These are phyloP conservation scores for Fusarium pininemorale DNA, from an alignment of 2,329 filamentous ascomycete genomes.

Conservation along the genomic window DNA sequence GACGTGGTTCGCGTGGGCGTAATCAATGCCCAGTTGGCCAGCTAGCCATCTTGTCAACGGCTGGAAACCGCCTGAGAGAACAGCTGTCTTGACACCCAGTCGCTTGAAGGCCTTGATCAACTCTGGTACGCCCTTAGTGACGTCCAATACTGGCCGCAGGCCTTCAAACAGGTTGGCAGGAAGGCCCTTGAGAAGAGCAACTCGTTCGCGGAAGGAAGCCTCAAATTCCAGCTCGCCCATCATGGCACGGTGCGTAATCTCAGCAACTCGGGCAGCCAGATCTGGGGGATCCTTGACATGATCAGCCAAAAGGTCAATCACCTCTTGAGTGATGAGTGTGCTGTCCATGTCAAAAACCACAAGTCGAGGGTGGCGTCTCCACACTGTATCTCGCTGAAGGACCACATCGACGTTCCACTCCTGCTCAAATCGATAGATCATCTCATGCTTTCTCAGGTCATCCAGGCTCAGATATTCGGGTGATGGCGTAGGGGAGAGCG, in stretches of 20 bases:
- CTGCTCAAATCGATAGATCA: constrained; percentile 83
- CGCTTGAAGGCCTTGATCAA: constrained; percentile 78
- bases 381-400: constrained; percentile 77
- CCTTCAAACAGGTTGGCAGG: constrained; percentile 81
- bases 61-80: constrained; percentile 91
- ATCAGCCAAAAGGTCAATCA: constrained; percentile 93
- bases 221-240: constrained; percentile 95
- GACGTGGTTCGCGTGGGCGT: constrained; percentile 89
- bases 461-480: constrained; percentile 71
- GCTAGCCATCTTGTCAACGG: constrained; percentile 90
- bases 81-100: constrained; percentile 86
- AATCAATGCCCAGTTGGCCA: constrained; percentile 80
- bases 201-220: constrained; percentile 80
- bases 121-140: constrained; percentile 82
- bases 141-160: constrained; percentile 77
- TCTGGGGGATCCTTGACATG: constrained; percentile 75
- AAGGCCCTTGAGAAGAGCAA: constrained; percentile 82
- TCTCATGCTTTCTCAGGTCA: constrained; percentile 81
- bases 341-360: constrained; percentile 99
- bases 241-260: constrained; percentile 95
- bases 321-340: constrained; percentile 95
- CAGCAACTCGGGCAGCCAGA: constrained; percentile 82
- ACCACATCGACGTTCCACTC: constrained; percentile 91
- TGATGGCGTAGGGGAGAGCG: constrained; percentile 68
- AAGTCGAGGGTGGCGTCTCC: constrained; percentile 81